Conservation (phyloP, 1,284 basidiomycete species). For the Ganoderma meredithae region DNA sequence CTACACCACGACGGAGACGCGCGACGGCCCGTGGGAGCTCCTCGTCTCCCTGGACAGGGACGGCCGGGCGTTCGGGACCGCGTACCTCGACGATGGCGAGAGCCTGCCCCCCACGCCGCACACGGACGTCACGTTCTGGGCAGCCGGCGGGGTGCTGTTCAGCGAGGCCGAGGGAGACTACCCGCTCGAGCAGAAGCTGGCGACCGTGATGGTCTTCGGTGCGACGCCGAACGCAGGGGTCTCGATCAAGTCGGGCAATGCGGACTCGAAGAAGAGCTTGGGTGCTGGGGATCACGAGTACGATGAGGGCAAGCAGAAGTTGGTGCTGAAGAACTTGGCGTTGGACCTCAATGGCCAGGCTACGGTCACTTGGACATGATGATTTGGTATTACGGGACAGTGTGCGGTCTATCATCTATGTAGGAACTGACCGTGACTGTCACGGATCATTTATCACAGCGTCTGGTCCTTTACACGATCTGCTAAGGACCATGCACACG, state of each 20-base stretch:
- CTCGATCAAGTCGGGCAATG: neutral
- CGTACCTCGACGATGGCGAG: conserved; percentile 72
- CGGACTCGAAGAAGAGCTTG: neutral
- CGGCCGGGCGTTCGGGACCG: conserved; percentile 58
- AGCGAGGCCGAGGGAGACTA: conserved; percentile 47
- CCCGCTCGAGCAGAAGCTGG: conserved; percentile 41
- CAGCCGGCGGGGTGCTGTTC: conserved; percentile 41
- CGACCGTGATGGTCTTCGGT: conserved; percentile 45
- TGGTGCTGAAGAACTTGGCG: conserved; percentile 30
- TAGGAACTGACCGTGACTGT: too few species aligned
- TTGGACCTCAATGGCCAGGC: conserved; percentile 32
- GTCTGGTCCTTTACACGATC: neutral
- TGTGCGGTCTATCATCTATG: too few species aligned
- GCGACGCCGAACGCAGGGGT: conserved; percentile 32
- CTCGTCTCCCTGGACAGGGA: conserved; percentile 58
- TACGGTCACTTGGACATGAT: conserved; percentile 19
- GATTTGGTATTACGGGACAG: too few species aligned
- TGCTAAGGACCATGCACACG: neutral
- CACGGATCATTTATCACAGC: neutral
- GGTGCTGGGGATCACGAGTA: conserved; percentile 27
- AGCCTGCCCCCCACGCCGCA: conserved; percentile 59
- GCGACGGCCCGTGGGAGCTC: conserved; percentile 53
- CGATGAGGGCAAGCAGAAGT: conserved; percentile 26
- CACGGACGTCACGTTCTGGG: conserved; percentile 52
- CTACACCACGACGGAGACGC: conserved; percentile 67